Percentiles rank a stretch among this genome's conserved stretches.
These are phyloP conservation scores for Paecilomyces variotii DNA, from an alignment of 2,329 filamentous ascomycete species.

Conservation along the genomic window DNA sequence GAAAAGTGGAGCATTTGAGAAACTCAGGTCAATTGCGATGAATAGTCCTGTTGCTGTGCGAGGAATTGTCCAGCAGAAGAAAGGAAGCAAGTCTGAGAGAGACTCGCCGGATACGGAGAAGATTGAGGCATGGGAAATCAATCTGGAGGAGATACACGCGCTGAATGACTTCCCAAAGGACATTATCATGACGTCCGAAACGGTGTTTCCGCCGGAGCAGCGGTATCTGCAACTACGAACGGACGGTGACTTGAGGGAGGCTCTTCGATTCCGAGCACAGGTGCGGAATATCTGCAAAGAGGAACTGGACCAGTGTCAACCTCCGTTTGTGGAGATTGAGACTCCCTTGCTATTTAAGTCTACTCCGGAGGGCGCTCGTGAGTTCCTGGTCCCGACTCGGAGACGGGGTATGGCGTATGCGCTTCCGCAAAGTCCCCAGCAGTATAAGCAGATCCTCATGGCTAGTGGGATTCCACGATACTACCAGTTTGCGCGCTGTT, in stretches of 20 bases:
- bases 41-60: constrained; percentile 49
- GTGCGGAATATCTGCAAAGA: constrained; percentile 48
- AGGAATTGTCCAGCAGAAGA: constrained; percentile 40
- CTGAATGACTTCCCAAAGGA: constrained; percentile 68
- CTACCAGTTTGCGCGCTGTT: constrained; percentile 89
- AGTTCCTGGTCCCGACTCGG: constrained; percentile 87
- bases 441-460: constrained; percentile 98
- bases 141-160: constrained; percentile 53
- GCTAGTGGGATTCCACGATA: constrained; percentile 75
- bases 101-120: constrained; percentile 22
- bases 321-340: constrained; percentile 67
- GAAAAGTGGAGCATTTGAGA: constrained; percentile 27
- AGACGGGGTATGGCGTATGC: constrained; percentile 73
- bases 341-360: constrained; percentile 96
- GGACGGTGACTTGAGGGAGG: constrained; percentile 55
- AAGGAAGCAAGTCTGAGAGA: constrained; percentile 22
- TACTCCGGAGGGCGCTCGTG: constrained; percentile 87
- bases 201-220: constrained; percentile 63
- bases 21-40: constrained; percentile 37
- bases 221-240: constrained; percentile 82
- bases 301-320: constrained; percentile 47
- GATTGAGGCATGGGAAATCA: constrained; percentile 48
- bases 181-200: constrained; percentile 67
- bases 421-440: constrained; percentile 89
- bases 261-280: constrained; percentile 62